Evolutionary conservation across 2,329 filamentous ascomycete genomes (phyloP).

Genomic region (Saccharata proteae): DNA sequence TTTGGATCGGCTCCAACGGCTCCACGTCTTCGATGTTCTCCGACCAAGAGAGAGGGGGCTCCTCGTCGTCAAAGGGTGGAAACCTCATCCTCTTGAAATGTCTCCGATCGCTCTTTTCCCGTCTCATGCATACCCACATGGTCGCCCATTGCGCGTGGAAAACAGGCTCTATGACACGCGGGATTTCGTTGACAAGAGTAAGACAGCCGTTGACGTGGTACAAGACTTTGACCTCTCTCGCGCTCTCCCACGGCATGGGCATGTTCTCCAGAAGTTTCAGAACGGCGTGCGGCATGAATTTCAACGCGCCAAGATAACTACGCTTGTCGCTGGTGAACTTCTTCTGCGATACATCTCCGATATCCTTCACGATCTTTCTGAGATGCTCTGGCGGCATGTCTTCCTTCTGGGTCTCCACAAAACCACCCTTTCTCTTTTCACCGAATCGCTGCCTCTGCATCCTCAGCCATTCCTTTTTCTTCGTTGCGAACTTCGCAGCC

Average conservation of each 20-base stretch:
- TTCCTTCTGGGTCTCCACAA: constrained; percentile 95
- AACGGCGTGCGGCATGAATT: constrained; percentile 98
- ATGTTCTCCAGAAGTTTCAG: constrained; percentile 97
- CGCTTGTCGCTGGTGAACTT: constrained; percentile 98
- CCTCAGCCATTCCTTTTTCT: constrained; percentile 98
- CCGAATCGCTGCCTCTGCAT: constrained; percentile 84
- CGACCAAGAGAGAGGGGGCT: constrained; percentile 92
- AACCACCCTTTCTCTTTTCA: constrained; percentile 92
- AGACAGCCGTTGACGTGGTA: constrained; percentile 98
- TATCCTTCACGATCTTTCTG: constrained; percentile 96
- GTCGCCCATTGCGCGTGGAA: constrained; percentile 98
- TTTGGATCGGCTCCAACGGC: constrained; percentile 91
- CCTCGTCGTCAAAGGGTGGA: constrained; percentile 95
- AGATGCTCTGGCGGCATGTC: constrained; percentile 98
- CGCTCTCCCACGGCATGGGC: constrained; percentile 99
- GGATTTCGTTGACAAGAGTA: constrained; percentile 92
- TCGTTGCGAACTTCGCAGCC: constrained; percentile 89
- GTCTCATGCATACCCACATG: constrained; percentile 98
- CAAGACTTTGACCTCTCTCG: constrained; percentile 90
- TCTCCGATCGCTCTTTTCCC: constrained; percentile 90
- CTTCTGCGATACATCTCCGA: constrained; percentile 97
- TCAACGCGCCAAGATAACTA: constrained; percentile 90
- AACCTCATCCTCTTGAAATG: constrained; percentile 99
- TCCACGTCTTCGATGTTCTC: constrained; percentile 99
- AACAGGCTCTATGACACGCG: constrained; percentile 91